Conservation (phyloP, 2,329 filamentous ascomycete species). For the Rutstroemia sp. region DNA sequence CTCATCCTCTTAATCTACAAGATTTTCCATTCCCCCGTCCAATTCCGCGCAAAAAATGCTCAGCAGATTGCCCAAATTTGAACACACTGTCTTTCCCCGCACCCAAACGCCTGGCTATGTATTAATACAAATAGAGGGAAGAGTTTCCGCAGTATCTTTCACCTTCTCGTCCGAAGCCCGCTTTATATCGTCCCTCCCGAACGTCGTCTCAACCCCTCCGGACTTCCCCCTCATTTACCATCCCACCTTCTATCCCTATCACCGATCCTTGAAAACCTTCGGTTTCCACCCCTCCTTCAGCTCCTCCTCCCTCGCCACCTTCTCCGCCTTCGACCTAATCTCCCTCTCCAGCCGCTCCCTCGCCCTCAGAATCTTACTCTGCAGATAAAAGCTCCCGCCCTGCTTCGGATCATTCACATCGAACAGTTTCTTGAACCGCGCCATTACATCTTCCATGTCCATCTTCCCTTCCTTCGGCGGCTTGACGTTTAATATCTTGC, state of each 20-base stretch:
- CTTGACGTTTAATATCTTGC: constrained; percentile 93
- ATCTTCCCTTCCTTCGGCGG: constrained; percentile 72
- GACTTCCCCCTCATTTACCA: background rate
- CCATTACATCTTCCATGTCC: constrained; percentile 71
- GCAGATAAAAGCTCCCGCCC: constrained; percentile 94
- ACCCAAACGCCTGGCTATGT: constrained; percentile 11
- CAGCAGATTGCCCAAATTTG: background rate
- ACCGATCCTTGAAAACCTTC: constrained; percentile 87
- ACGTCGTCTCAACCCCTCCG: background rate
- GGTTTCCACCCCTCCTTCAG: constrained; percentile 84
- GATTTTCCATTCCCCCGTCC: background rate
- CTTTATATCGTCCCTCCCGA: background rate
- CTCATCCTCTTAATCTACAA: constrained; percentile 4
- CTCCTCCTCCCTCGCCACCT: constrained; percentile 68
- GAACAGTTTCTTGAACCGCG: constrained; percentile 89
- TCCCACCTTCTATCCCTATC: constrained; percentile 8
- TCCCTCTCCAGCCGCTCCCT: constrained; percentile 89
- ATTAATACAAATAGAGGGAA: constrained; percentile 11
- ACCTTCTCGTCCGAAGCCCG: background rate
- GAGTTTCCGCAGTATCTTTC: constrained; percentile 2
- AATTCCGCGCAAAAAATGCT: constrained; percentile 4
- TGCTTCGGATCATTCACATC: constrained; percentile 92
- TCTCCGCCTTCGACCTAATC: constrained; percentile 63
- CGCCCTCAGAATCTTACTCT: constrained; percentile 91
- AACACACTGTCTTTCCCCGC: constrained; percentile 5